Conservation (phyloP, 306 rosid species). For the Biancaea sappan region DNA sequence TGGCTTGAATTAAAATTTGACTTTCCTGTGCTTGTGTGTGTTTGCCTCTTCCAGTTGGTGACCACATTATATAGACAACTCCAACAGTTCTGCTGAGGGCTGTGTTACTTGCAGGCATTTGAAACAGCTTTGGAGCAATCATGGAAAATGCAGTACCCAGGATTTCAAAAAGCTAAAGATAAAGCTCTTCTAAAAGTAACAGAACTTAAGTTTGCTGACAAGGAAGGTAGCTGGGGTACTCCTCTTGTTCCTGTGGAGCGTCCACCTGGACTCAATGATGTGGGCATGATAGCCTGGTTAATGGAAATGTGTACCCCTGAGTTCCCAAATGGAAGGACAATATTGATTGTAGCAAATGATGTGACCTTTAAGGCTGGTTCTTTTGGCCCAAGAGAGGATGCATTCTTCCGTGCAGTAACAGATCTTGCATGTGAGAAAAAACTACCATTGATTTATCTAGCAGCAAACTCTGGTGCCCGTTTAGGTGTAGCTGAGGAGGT, state of each 20-base stretch:
- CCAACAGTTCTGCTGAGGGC: constrained; percentile 35
- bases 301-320: constrained; percentile 96
- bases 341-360: constrained; percentile 87
- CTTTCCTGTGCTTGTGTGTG: not conserved
- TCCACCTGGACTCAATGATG: constrained; percentile 78
- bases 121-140: constrained; percentile 85
- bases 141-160: constrained; percentile 66
- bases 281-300: constrained; percentile 97
- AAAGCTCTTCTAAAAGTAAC: constrained; percentile 68
- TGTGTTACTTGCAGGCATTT: constrained; percentile 75
- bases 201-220: constrained; percentile 82
- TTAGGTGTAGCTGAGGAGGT: constrained; percentile 97
- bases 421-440: constrained; percentile 87
- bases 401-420: constrained; percentile 90
- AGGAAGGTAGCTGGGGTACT: constrained; percentile 84
- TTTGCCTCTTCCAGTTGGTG: not conserved
- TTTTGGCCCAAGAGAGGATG: constrained; percentile 97
- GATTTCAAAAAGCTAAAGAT: constrained; percentile 49
- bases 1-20: constrained; percentile 21
- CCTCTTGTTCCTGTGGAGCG: constrained; percentile 77
- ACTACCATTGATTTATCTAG: constrained; percentile 89
- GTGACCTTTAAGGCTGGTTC: constrained; percentile 99
- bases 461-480: constrained; percentile 99
- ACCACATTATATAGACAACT: not conserved
- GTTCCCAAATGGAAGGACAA: constrained; percentile 90